Evolutionary conservation across 352 stramenopile species (phyloP).

Genomic region (Globisporangium camurandrum): DNA sequence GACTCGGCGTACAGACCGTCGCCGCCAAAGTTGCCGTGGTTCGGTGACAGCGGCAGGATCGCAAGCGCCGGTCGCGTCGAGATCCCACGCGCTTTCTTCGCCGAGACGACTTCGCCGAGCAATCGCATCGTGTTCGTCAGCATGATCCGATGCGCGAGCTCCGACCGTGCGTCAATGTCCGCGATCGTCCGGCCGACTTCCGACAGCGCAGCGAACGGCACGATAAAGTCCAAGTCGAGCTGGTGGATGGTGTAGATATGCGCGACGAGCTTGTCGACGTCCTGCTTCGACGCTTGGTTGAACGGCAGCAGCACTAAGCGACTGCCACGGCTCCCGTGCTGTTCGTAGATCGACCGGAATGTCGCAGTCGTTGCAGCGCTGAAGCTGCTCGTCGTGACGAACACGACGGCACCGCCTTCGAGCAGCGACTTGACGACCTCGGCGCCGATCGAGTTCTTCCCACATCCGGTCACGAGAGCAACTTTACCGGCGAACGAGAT

Average conservation of each 20-base stretch:
- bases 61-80: constrained; percentile 66
- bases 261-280: constrained; percentile 57
- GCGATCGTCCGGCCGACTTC: constrained; percentile 72
- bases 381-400: constrained; percentile 82
- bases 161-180: constrained; percentile 70
- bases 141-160: constrained; percentile 85
- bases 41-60: constrained; percentile 77
- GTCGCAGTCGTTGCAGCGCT: constrained; percentile 34
- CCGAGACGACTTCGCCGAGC: constrained; percentile 65
- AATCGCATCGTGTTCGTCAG: constrained; percentile 82
- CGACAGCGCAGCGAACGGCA: constrained; percentile 83
- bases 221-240: constrained; percentile 80
- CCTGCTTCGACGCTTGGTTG: constrained; percentile 79
- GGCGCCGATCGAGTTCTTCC: constrained; percentile 77
- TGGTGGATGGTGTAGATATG: constrained; percentile 83
- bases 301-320: constrained; percentile 76
- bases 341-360: constrained; percentile 82
- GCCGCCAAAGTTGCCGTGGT: constrained; percentile 82
- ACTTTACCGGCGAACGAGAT: constrained; percentile 84
- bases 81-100: constrained; percentile 68
- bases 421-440: constrained; percentile 82
- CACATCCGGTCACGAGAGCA: constrained; percentile 79
- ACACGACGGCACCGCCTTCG: constrained; percentile 78
- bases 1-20: constrained; percentile 86
- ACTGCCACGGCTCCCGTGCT: constrained; percentile 73